Evolutionary conservation across 2,329 filamentous ascomycete genomes (phyloP).

Genomic region (Cladosporium oxysporum): DNA sequence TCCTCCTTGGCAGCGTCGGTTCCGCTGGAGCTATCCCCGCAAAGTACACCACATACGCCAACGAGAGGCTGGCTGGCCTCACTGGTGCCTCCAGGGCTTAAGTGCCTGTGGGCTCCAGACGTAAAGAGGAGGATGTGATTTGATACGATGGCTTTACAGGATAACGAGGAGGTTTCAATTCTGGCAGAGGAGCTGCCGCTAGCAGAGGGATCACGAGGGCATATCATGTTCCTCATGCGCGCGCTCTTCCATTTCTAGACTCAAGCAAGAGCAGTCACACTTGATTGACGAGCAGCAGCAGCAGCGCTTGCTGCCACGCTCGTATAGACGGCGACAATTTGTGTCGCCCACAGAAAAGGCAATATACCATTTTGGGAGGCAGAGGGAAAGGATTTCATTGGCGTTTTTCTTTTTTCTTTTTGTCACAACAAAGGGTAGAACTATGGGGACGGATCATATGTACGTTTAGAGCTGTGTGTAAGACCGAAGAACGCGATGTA

Average conservation of each 20-base stretch:
- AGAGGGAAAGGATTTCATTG: not conserved
- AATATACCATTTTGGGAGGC: constrained; percentile 5
- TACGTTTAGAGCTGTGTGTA: not conserved
- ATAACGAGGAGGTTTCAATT: constrained; percentile 2
- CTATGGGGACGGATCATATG: not conserved
- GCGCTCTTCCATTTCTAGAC: not conserved
- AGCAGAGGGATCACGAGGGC: no score
- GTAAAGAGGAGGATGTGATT: not conserved
- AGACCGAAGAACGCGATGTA: not conserved
- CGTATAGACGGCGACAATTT: not conserved
- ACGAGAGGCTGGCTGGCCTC: constrained; percentile 13
- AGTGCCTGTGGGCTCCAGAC: not conserved
- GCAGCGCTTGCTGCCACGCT: not conserved
- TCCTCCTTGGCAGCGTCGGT: constrained; percentile 61
- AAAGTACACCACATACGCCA: constrained; percentile 16
- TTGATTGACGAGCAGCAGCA: not conserved
- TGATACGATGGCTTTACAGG: not conserved
- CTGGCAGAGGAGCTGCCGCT: not conserved
- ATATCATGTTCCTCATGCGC: not conserved
- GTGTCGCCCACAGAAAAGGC: constrained; percentile 7
- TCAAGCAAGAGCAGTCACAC: not conserved
- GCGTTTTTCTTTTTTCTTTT: constrained; percentile 4
- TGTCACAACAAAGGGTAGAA: not conserved
- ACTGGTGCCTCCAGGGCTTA: constrained; percentile 1
- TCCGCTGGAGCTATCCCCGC: constrained; percentile 29